Base-by-base conservation (phyloP, 177 flowering plant species). In the Telopea speciosissima region DNA sequence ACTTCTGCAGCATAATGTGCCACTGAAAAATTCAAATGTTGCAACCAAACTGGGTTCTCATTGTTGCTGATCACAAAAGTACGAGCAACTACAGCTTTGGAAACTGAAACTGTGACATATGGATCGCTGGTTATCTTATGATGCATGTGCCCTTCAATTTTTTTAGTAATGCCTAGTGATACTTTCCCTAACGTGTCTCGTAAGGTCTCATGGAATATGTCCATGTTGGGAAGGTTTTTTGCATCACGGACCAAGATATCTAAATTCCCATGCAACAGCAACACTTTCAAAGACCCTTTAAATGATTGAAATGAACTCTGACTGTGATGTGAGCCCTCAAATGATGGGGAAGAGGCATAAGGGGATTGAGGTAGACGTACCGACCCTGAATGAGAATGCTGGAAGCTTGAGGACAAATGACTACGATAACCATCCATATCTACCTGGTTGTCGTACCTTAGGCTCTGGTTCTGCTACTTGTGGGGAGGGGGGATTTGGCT, bases 201-300 rank as follows among this genome's bases (percentile, higher is more conserved):
- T 40, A 90, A 4, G 7, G 79, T 77, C 74, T 85, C 85, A 68
- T 84, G 87, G 54, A 91, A 81, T 82, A 75, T 80, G 63, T 89
- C 97, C 97, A 88, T 83, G 71, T 89, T 91, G 4, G 97, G 97
- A 26, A 91, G 90, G 81, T 85, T 86, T 60, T 76, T 88, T 21
- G 94, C 97, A 62, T 85, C 88, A 69, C 67, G 72, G 24, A 91
- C 81, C 84, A 86, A 88, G 24, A 91, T 84, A 33, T 88, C 93
- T 25, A 90, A 75, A 79, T 79, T 83, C 40, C 93, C 96, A 81
- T 89, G 93, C 71, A 89, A 77, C n/a, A 86, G 75, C 60, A 85
- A 60, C 33, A 85, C 73, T 71, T 75, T 81, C 70, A 84, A 76
- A 62, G 96, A 85, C 23, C 67, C 81, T 49, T 72, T 77, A 24